Percentiles rank a stretch among this genome's conserved stretches.
Evolutionary conservation across 2,329 filamentous ascomycete genomes (phyloP).

Genomic region (Coniochaeta sp.): DNA sequence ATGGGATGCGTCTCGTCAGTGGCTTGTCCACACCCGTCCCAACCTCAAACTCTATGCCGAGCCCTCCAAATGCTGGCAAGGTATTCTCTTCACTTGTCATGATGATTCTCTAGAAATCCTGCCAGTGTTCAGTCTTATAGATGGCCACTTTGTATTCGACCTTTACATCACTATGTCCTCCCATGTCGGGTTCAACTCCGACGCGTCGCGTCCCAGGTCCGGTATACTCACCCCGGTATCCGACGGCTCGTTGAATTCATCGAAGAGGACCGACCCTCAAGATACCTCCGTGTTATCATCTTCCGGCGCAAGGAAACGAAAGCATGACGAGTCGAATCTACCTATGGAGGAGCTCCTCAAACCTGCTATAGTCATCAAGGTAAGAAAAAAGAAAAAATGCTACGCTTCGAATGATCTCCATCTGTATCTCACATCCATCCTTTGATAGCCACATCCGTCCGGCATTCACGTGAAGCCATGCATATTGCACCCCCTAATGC

Average conservation of each 20-base stretch:
- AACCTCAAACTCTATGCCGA: not conserved
- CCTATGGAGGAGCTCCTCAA: conserved; percentile 46
- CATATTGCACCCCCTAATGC: conserved; percentile 51
- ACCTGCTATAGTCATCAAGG: conserved; percentile 44
- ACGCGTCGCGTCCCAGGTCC: conserved; percentile 41
- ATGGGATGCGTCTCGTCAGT: no score
- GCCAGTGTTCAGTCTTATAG: conserved; percentile 9
- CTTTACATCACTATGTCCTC: conserved; percentile 21
- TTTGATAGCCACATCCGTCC: conserved; percentile 44
- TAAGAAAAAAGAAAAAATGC: conserved; percentile 14
- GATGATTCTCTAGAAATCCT: not conserved
- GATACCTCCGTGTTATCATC: conserved; percentile 19
- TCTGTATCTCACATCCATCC: not conserved
- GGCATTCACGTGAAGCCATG: conserved; percentile 44
- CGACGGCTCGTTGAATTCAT: conserved; percentile 27
- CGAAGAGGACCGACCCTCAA: not conserved
- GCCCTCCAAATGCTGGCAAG: not conserved
- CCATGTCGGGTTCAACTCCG: conserved; percentile 19
- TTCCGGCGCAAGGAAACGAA: conserved; percentile 24
- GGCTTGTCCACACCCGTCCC: not conserved
- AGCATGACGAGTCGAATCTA: conserved; percentile 21
- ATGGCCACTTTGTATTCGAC: conserved; percentile 16
- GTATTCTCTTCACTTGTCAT: not conserved
- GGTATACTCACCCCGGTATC: conserved; percentile 33
- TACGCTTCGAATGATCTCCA: not conserved